Evolutionary conservation across 495 filamentous ascomycete genomes (phyloP).

Genomic region (Achaetomiella virescens): DNA sequence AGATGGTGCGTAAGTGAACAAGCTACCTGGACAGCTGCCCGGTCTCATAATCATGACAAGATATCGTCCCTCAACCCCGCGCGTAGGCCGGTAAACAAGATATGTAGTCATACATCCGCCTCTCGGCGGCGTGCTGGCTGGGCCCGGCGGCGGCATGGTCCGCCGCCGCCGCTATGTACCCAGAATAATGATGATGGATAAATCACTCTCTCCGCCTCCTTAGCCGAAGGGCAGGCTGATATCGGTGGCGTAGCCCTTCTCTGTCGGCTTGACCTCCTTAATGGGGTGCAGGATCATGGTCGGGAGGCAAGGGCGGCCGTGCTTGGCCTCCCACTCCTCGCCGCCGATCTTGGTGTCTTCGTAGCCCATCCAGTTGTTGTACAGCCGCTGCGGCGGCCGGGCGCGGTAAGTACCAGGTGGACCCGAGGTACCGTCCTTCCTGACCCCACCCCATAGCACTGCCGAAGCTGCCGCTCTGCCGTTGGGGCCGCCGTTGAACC

Average conservation of each 20-base stretch:
- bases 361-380: slow-evolving; percentile 57
- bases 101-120: neutral
- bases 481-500: slow-evolving; percentile 55
- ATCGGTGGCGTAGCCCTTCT: slow-evolving; percentile 32
- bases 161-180: neutral
- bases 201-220: neutral
- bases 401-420: slow-evolving; percentile 55
- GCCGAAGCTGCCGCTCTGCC: slow-evolving; percentile 43
- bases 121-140: neutral
- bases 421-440: slow-evolving; percentile 50
- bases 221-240: slow-evolving; percentile 23
- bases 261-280: slow-evolving; percentile 42
- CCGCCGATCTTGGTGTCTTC: slow-evolving; percentile 48
- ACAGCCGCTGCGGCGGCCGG: slow-evolving; percentile 48
- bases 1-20: neutral
- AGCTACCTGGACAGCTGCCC: neutral
- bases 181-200: neutral
- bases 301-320: slow-evolving; percentile 50
- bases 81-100: neutral
- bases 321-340: slow-evolving; percentile 44
- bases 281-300: slow-evolving; percentile 52
- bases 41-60: neutral
- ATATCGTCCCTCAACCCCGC: neutral
- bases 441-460: slow-evolving; percentile 46
- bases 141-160: neutral